phyloP scores from a whole-genome alignment of 306 rosid genomes.

The Cicer yamashitae region DNA sequence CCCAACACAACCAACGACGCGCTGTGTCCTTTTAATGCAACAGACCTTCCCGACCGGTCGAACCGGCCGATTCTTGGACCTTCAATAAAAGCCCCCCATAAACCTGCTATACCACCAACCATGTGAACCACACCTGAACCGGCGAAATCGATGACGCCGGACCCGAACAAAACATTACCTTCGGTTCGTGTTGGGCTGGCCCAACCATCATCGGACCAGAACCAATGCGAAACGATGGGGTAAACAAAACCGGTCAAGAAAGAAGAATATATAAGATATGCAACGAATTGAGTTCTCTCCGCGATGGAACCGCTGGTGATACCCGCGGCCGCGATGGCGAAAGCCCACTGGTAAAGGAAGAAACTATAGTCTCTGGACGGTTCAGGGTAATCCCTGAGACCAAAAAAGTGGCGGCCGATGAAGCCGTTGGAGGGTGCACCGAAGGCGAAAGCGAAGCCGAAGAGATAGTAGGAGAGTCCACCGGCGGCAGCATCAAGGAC shows the following conservation, averaged over 20 bases:
- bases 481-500: constrained; percentile 88
- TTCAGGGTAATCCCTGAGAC: constrained; percentile 53
- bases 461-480: constrained; percentile 76
- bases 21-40: constrained; percentile 72
- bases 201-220: constrained; percentile 81
- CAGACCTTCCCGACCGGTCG: constrained; percentile 63
- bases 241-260: constrained; percentile 78
- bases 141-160: constrained; percentile 72
- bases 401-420: constrained; percentile 80
- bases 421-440: constrained; percentile 78
- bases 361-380: constrained; percentile 59
- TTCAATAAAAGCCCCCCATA: constrained; percentile 82
- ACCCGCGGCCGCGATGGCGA: constrained; percentile 82
- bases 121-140: constrained; percentile 82
- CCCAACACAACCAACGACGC: constrained; percentile 75
- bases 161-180: constrained; percentile 47
- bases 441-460: constrained; percentile 82
- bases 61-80: constrained; percentile 86
- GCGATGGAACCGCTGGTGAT: constrained; percentile 91
- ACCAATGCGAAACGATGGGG: constrained; percentile 79
- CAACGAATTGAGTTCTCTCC: constrained; percentile 78
- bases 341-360: constrained; percentile 92
- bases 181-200: constrained; percentile 56
- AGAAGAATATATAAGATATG: constrained; percentile 76
- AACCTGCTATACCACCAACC: constrained; percentile 82